Evolutionary conservation across 345 rosid genomes (phyloP).

Genomic region (Citrus hindsii): DNA sequence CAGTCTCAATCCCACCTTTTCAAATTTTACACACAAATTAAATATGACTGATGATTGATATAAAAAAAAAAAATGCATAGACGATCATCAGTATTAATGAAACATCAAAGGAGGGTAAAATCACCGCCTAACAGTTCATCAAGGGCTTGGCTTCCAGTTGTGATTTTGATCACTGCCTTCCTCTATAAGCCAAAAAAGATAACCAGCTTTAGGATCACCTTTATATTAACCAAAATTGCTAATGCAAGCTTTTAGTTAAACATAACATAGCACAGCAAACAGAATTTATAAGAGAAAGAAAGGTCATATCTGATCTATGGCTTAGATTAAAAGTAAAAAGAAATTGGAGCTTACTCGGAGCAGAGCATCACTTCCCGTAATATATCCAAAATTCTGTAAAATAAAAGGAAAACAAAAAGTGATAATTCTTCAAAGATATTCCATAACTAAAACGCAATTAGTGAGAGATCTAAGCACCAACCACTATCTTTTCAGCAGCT

Average conservation of each 20-base stretch:
- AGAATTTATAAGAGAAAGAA: not conserved
- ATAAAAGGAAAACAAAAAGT: not conserved
- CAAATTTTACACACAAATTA: conserved; percentile 13
- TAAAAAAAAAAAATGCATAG: not conserved
- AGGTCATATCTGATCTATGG: not conserved
- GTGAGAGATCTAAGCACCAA: conserved; percentile 27
- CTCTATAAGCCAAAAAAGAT: conserved; percentile 35
- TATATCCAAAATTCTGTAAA: conserved; percentile 78
- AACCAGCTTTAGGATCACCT: not conserved
- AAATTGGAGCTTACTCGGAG: conserved; percentile 51
- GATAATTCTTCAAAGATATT: not conserved
- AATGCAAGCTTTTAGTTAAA: not conserved
- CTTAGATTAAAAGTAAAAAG: not conserved
- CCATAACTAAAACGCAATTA: not conserved
- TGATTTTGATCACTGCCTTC: conserved; percentile 65
- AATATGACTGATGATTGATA: not conserved
- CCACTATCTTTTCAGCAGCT: conserved; percentile 98
- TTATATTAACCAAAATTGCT: not conserved
- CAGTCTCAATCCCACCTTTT: conserved; percentile 84
- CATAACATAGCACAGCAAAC: not conserved
- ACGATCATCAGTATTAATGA: not conserved
- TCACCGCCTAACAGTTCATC: conserved; percentile 88
- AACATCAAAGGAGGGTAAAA: not conserved
- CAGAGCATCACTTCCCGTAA: conserved; percentile 89
- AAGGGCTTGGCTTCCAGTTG: conserved; percentile 95